Percentiles rank a stretch among this genome's conserved stretches.
phyloP scores from a whole-genome alignment of 805 yeast genomes.

The Vanderwaltozyma polyspora region DNA sequence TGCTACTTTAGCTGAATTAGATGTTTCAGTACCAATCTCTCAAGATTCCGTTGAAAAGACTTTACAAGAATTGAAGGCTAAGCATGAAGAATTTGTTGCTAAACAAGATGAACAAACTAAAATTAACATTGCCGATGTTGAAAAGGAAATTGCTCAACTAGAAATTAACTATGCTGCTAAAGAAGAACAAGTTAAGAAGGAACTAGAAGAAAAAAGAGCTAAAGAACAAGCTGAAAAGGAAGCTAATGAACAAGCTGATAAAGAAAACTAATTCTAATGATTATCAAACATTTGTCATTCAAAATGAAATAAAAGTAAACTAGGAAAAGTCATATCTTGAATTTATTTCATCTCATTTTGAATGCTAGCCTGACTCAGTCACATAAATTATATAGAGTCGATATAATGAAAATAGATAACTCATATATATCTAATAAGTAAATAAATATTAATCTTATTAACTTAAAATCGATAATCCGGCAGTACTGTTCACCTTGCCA shows the following conservation, averaged over 20 bases:
- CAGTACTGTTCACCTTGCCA: too few species aligned
- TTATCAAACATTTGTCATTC: too few species aligned
- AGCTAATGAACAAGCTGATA: conserved; percentile 8
- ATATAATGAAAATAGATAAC: too few species aligned
- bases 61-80: conserved; percentile 55
- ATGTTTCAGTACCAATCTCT: conserved; percentile 67
- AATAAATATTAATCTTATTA: too few species aligned
- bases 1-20: conserved; percentile 63
- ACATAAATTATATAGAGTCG: too few species aligned
- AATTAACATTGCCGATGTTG: conserved; percentile 62
- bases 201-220: conserved; percentile 24
- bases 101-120: conserved; percentile 76
- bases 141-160: conserved; percentile 62
- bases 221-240: conserved; percentile 21
- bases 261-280: background rate
- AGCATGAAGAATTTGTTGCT: conserved; percentile 53
- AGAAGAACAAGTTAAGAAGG: conserved; percentile 30
- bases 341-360: too few species aligned
- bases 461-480: too few species aligned
- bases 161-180: conserved; percentile 41
- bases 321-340: too few species aligned
- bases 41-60: conserved; percentile 59
- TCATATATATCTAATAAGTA: too few species aligned
- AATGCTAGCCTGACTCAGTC: too few species aligned
- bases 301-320: too few species aligned